Percentiles rank a stretch among this genome's conserved stretches.
Evolutionary conservation across 345 rosid genomes (phyloP).

Genomic region (Lagerstroemia speciosa): DNA sequence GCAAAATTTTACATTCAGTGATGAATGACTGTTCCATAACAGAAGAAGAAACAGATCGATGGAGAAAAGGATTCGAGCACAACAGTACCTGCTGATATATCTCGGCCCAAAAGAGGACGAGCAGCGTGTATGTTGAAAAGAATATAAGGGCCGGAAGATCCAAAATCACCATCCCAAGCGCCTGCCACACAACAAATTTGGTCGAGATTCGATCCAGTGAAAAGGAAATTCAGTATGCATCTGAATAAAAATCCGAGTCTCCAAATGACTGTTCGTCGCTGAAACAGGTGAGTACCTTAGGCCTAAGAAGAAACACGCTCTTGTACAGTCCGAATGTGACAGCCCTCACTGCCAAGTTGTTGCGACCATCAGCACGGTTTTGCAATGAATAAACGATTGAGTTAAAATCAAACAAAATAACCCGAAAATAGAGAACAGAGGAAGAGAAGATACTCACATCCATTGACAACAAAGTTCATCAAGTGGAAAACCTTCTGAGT

Average conservation of each 20-base stretch:
- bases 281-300: constrained; percentile 26
- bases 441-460: constrained; percentile 36
- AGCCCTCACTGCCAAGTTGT: constrained; percentile 38
- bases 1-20: background rate
- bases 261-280: background rate
- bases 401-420: background rate
- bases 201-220: background rate
- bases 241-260: background rate
- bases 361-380: background rate
- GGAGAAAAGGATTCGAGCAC: background rate
- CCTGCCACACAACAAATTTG: constrained; percentile 14
- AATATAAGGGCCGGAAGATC: constrained; percentile 70
- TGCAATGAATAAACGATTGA: background rate
- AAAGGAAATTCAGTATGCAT: no score
- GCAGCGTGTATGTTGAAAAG: constrained; percentile 68
- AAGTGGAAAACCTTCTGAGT: constrained; percentile 92
- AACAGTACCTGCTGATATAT: constrained; percentile 70
- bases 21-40: background rate
- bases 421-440: background rate
- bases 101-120: constrained; percentile 83
- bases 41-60: background rate
- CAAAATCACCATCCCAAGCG: constrained; percentile 38
- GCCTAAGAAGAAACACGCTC: constrained; percentile 31
- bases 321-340: constrained; percentile 38
- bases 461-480: constrained; percentile 85